A percentile compares a stretch with the other conserved stretches of the same genome.
phyloP scores from a whole-genome alignment of 441 rosid genomes.

The Biscutella auriculata region DNA sequence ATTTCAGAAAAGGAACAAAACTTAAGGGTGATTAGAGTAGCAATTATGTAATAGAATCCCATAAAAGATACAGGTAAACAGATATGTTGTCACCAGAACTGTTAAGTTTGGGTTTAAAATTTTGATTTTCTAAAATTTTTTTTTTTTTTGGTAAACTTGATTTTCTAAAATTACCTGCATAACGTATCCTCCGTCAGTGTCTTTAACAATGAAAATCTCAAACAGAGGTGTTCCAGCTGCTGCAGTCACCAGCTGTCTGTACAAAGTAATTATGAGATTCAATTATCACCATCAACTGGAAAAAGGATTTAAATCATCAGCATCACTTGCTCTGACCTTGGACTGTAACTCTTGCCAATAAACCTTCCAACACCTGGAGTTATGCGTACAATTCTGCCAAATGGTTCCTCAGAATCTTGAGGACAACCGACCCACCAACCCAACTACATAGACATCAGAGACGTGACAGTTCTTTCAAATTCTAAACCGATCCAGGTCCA shows the following conservation, averaged over 20 bases:
- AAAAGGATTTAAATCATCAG: neutral
- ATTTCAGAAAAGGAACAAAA: neutral
- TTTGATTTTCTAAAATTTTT: no score
- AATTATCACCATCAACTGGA: neutral
- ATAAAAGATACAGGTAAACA: neutral
- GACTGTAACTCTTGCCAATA: constrained; percentile 76
- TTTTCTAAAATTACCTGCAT: constrained; percentile 53
- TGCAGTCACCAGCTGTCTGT: constrained; percentile 72
- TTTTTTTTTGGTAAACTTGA: no score
- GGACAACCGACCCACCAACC: constrained; percentile 98
- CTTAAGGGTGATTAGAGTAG: neutral
- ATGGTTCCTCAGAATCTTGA: constrained; percentile 66
- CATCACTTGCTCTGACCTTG: constrained; percentile 40
- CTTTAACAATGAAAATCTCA: constrained; percentile 83
- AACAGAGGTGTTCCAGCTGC: constrained; percentile 80
- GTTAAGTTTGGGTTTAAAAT: neutral
- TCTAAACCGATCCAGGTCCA: neutral
- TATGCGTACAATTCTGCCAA: constrained; percentile 70
- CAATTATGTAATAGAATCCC: neutral
- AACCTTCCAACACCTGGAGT: constrained; percentile 84
- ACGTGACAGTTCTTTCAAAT: neutral
- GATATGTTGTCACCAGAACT: neutral
- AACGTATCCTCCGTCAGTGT: constrained; percentile 44
- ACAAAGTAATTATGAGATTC: constrained; percentile 19
- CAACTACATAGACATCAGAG: constrained; percentile 34